Evolutionary conservation across 495 filamentous ascomycete genomes (phyloP), one percentile per base, ranked within the genome.

Genomic region (Aspergillus baeticus): DNA sequence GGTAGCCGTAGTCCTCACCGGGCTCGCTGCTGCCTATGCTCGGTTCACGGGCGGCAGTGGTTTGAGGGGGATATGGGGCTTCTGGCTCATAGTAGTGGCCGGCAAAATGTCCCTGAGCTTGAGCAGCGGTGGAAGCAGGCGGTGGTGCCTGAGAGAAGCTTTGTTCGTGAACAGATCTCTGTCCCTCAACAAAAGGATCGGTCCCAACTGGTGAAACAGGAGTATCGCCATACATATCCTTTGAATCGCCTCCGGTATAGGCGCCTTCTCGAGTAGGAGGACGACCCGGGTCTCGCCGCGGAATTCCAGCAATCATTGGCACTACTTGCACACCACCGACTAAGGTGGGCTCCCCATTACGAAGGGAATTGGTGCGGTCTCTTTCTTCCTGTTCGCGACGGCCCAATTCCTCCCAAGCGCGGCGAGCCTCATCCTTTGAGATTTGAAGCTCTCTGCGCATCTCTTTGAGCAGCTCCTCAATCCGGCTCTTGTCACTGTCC

Each of bases 261-360:
- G 75, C 67, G 4, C 71, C 76, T 39, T 82, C 80, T 49, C 74
- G 69, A 1, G 80, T 79, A 11, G 72, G 70, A 21, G 81, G 76
- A 10, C 70, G 79, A 13, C 72, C 72, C 6, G 66, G 85, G 36
- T 72, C 78, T 53, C 87, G 84, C 46, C 91, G 82, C 59, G 82
- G 81, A 18, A 86, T 78, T 14, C 88, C 89, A 54, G 87, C 86
- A 34, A 89, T 87, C 89, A 95, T 96, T 3, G 95, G 94, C 23
- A 97, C 87, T n/a, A 98, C 94, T 63, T 97, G 91, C 20, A 97
- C 91, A 15, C 92, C 95, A 41, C 92, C 91, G 11, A 98, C 90
- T 20, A 93, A 70, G 1, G 91, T 96, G 14, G 92, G 88, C 53
- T 89, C 84, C n/a, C 94, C 95, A 42, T 90, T 87, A 65, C 91